phyloP scores from a whole-genome alignment of 2,329 filamentous ascomycete genomes.

The Didymella arachidicola region DNA sequence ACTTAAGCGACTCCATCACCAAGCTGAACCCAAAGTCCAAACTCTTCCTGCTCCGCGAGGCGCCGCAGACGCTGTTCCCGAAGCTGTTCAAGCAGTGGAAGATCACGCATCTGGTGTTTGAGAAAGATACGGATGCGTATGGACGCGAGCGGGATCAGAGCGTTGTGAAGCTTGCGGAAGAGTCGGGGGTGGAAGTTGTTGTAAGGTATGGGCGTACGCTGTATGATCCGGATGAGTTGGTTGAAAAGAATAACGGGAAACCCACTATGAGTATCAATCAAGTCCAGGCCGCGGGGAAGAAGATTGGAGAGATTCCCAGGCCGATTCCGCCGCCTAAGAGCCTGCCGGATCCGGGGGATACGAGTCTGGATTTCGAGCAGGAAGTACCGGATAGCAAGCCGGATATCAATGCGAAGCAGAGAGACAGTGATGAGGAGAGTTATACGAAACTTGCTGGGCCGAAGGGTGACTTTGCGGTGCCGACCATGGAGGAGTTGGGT shows the following conservation, averaged over 20 bases:
- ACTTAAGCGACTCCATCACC: slow-evolving; percentile 71
- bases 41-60: slow-evolving; percentile 75
- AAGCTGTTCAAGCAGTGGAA: slow-evolving; percentile 78
- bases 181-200: slow-evolving; percentile 74
- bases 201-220: slow-evolving; percentile 70
- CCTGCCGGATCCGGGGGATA: slow-evolving; percentile 71
- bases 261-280: slow-evolving; percentile 79
- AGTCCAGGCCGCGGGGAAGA: slow-evolving; percentile 66
- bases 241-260: slow-evolving; percentile 69
- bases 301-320: slow-evolving; percentile 67
- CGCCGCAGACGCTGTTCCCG: slow-evolving; percentile 73
- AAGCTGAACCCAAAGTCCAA: slow-evolving; percentile 75
- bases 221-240: slow-evolving; percentile 76
- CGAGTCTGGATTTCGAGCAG: slow-evolving; percentile 66
- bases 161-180: slow-evolving; percentile 66
- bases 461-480: slow-evolving; percentile 72
- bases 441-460: slow-evolving; percentile 72
- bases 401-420: slow-evolving; percentile 68
- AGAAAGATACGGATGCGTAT: slow-evolving; percentile 80
- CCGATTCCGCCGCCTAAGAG: slow-evolving; percentile 67
- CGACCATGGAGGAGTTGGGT: slow-evolving; percentile 74
- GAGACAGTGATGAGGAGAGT: slow-evolving; percentile 63
- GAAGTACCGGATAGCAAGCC: slow-evolving; percentile 59
- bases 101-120: slow-evolving; percentile 78
- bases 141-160: slow-evolving; percentile 68